Evolutionary conservation across 2,329 filamentous ascomycete genomes (phyloP), one percentile per base, ranked within the genome.

Genomic region (Calonectria henricotiae): DNA sequence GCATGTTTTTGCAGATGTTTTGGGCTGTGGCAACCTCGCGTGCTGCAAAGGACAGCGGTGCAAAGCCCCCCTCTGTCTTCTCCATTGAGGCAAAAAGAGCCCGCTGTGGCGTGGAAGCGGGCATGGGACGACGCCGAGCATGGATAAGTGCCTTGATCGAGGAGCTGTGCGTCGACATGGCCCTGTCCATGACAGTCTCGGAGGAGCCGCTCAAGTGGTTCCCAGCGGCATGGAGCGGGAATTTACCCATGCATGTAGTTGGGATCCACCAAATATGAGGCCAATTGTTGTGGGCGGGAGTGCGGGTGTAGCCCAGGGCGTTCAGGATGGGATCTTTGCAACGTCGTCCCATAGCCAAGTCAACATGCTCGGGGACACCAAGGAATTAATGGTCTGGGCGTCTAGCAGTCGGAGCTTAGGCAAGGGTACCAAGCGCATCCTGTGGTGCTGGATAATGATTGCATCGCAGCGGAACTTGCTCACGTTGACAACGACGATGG

Each of bases 141-240:
- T 78, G 63, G 27, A 81, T 72, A 2, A 84, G 39, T 1, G 80
- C 69, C 67, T 78, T 81, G 32, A 84, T 64, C 1, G 82, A 82
- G 0, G 78, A 72, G 23, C 67, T 77, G 63, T 84, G 85, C 0
- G 82, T 84, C 4, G 82, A 85, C 5, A 84, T 76, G 3, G 80
- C 81, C 47, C 79, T 37, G 35, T 37, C 35, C 35, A 37, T 11
- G 35, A 37, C 35, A 13, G 35, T 37, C 35, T 37, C 35, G 0
- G 41, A 41, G 1, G 37, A 13, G 64, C 35, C 35, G 12, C 11
- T 37, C 35, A 83, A 79, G 37, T 74, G 62, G 12, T 37, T 37
- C 35, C 35, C 35, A 8, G 82, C 80, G 0, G 81, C 80, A 67
- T 83, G 80, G 15, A 83, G 44, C 5, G 81, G 81, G 27, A 82